Evolutionary conservation across 2,329 filamentous ascomycete species (phyloP).

Genomic region (Ceratocystis ficicola): DNA sequence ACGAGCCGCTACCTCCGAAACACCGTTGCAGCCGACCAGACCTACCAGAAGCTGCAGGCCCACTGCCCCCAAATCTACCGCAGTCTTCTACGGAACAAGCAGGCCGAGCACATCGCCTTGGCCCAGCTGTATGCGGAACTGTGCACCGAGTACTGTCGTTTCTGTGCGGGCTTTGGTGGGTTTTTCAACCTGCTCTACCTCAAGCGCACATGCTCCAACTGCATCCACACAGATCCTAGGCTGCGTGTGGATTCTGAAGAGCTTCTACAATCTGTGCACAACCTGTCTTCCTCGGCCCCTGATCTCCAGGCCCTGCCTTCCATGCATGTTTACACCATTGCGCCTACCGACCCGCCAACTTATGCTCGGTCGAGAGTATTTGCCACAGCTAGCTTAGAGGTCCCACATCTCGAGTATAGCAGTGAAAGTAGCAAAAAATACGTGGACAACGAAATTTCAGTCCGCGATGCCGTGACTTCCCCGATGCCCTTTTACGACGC

Average conservation of each 20-base stretch:
- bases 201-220: conserved; percentile 3
- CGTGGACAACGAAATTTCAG: not conserved
- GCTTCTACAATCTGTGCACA: not conserved
- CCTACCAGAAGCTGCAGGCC: not conserved
- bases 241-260: not conserved
- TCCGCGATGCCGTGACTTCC: conserved; percentile 7
- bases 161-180: conserved; percentile 12
- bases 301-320: not conserved
- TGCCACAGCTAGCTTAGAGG: not conserved
- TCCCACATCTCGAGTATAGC: not conserved
- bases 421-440: not conserved
- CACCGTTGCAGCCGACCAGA: not conserved
- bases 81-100: conserved; percentile 2
- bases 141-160: conserved; percentile 3
- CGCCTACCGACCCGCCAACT: no score
- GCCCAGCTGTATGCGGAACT: not conserved
- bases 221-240: not conserved
- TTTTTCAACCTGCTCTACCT: conserved; percentile 14
- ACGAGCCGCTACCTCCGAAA: conserved; percentile 8
- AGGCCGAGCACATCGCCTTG: conserved; percentile 1
- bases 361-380: not conserved
- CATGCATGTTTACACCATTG: not conserved
- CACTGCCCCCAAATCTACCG: conserved; percentile 1
- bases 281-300: not conserved
- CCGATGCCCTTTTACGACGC: conserved; percentile 5